A percentile compares a stretch with the other conserved stretches of the same genome.
Conservation (phyloP, 495 filamentous ascomycete genomes). For the Entonaema liquescens region DNA sequence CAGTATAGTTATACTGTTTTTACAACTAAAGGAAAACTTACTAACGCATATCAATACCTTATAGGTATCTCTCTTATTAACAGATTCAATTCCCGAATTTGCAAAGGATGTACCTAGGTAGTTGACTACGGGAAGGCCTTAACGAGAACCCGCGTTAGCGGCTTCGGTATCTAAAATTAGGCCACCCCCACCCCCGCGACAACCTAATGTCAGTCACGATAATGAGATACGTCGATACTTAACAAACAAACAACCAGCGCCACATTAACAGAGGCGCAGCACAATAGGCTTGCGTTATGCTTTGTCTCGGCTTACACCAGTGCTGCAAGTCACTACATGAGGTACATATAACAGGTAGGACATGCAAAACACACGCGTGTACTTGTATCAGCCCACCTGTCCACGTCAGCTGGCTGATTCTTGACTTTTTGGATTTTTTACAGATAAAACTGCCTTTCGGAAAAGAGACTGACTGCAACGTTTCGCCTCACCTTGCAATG, state of each 20-base stretch:
- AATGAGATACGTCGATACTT: not conserved
- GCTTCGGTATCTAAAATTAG: slow-evolving; percentile 31
- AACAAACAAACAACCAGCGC: slow-evolving; percentile 3
- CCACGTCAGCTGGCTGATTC: slow-evolving; percentile 38
- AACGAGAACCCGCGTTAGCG: slow-evolving; percentile 7
- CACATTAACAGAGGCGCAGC: slow-evolving; percentile 32
- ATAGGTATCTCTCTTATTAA: too few relatives aligned
- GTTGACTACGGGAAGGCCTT: not conserved
- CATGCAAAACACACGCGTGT: not conserved
- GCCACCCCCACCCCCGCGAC: not conserved
- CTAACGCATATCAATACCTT: too few relatives aligned
- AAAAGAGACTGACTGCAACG: not conserved
- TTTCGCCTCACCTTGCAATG: slow-evolving; percentile 20
- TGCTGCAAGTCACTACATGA: not conserved
- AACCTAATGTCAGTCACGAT: not conserved
- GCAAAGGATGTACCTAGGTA: not conserved
- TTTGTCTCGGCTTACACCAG: slow-evolving; percentile 11
- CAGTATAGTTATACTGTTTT: too few relatives aligned
- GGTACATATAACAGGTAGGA: too few relatives aligned
- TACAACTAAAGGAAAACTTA: too few relatives aligned
- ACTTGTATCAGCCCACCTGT: slow-evolving; percentile 31
- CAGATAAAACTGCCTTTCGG: not conserved
- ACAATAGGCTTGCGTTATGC: slow-evolving; percentile 17
- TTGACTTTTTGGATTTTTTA: slow-evolving; percentile 3
- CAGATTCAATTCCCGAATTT: too few relatives aligned